Conservation (phyloP, 768 basidiomycete species). For the Hortiboletus campestris region DNA sequence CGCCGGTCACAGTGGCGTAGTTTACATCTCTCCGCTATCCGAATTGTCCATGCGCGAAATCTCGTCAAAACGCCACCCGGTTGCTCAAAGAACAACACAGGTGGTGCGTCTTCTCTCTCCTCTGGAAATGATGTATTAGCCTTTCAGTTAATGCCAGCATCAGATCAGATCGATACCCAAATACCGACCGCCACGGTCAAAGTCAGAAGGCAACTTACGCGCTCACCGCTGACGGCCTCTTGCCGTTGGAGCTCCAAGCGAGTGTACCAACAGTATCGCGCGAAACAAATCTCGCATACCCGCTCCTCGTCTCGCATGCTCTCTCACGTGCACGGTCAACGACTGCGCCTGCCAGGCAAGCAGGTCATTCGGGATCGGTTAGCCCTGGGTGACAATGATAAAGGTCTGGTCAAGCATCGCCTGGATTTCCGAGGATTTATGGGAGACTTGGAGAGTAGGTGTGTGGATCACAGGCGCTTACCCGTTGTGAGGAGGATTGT, state of each 20-base stretch:
- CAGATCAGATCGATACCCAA: constrained; percentile 17
- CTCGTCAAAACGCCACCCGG: constrained; percentile 17
- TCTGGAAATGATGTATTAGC: constrained; percentile 13
- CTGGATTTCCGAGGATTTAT: constrained; percentile 36
- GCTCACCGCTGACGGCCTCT: background rate
- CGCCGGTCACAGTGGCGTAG: constrained; percentile 16
- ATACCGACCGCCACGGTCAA: constrained; percentile 12
- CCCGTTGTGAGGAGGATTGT: constrained; percentile 42
- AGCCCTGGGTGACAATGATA: constrained; percentile 43
- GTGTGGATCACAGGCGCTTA: constrained; percentile 42
- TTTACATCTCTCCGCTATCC: constrained; percentile 7
- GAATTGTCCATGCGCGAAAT: constrained; percentile 1
- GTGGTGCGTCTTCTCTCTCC: background rate
- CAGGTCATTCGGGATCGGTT: constrained; percentile 43
- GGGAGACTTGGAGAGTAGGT: constrained; percentile 38
- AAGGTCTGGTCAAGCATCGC: constrained; percentile 48
- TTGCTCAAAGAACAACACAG: background rate
- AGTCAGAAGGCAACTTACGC: constrained; percentile 1
- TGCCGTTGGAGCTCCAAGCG: background rate
- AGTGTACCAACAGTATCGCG: constrained; percentile 32
- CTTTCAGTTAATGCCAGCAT: background rate
- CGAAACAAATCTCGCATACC: constrained; percentile 31
- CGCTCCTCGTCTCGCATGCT: constrained; percentile 24
- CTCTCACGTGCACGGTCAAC: constrained; percentile 44
- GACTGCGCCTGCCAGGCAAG: constrained; percentile 51